A percentile compares a stretch with the other conserved stretches of the same genome.
phyloP scores from a whole-genome alignment of 768 basidiomycete species.

The Tephrocybe sp. region DNA sequence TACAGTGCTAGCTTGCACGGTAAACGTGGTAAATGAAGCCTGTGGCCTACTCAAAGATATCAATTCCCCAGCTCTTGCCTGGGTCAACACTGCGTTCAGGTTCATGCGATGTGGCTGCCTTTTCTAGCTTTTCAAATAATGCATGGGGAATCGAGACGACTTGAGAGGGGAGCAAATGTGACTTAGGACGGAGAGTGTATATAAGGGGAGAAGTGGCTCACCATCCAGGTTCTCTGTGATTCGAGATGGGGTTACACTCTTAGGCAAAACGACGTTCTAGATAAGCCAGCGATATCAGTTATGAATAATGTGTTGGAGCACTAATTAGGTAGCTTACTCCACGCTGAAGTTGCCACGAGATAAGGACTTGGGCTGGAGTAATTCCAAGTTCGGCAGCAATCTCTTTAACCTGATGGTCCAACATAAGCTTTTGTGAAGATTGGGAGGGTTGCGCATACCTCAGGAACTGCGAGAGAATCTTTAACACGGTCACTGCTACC shows the following conservation, averaged over 20 bases:
- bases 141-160: slow-evolving; percentile 36
- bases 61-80: slow-evolving; percentile 58
- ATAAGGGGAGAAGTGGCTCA: slow-evolving; percentile 25
- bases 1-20: not conserved
- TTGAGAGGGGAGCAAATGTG: slow-evolving; percentile 33
- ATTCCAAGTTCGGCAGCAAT: slow-evolving; percentile 63
- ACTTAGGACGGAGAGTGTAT: slow-evolving; percentile 11
- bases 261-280: slow-evolving; percentile 71
- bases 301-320: not conserved
- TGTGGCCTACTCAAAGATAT: slow-evolving; percentile 51
- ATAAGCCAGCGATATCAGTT: not conserved
- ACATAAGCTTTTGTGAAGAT: too few species aligned
- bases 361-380: slow-evolving; percentile 71
- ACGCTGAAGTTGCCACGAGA: slow-evolving; percentile 76
- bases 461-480: slow-evolving; percentile 55
- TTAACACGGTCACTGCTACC: slow-evolving; percentile 60
- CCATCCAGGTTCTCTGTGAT: slow-evolving; percentile 70
- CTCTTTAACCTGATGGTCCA: slow-evolving; percentile 38
- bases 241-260: slow-evolving; percentile 69
- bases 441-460: slow-evolving; percentile 29
- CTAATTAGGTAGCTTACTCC: slow-evolving; percentile 49
- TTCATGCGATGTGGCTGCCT: slow-evolving; percentile 49
- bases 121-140: slow-evolving; percentile 44
- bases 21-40: not conserved
- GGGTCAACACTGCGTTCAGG: slow-evolving; percentile 59